Conservation (phyloP, 1,284 basidiomycete genomes). For the Rhizoctonia solani region DNA sequence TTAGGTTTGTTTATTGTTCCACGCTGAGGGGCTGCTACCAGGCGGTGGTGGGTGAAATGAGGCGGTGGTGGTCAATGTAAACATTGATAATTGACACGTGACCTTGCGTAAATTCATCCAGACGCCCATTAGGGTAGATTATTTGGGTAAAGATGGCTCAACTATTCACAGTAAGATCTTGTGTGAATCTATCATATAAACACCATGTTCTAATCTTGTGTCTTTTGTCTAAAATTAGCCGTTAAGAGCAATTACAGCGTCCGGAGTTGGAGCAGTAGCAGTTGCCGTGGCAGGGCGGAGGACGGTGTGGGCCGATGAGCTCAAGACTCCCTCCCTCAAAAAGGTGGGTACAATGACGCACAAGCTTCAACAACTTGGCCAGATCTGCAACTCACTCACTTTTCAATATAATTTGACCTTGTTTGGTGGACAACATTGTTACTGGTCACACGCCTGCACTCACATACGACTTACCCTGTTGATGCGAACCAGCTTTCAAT, state of each 20-base stretch:
- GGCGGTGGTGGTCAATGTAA: neutral
- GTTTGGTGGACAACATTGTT: neutral
- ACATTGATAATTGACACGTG: neutral
- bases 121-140: no score
- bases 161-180: slow-evolving; percentile 8
- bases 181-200: neutral
- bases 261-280: neutral
- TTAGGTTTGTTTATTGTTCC: no score
- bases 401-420: no score
- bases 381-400: no score
- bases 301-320: slow-evolving; percentile 14
- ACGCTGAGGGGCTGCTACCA: no score
- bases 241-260: neutral
- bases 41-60: slow-evolving; percentile 4
- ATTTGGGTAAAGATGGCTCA: slow-evolving; percentile 27
- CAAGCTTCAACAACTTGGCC: no score
- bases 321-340: neutral
- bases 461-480: slow-evolving; percentile 33
- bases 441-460: slow-evolving; percentile 12
- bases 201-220: neutral
- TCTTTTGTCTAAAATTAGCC: neutral
- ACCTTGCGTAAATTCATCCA: no score
- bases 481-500: slow-evolving; percentile 68
- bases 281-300: slow-evolving; percentile 1
- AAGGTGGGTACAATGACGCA: neutral